Conservation (phyloP, 768 basidiomycete species). For the Russula sp. region DNA sequence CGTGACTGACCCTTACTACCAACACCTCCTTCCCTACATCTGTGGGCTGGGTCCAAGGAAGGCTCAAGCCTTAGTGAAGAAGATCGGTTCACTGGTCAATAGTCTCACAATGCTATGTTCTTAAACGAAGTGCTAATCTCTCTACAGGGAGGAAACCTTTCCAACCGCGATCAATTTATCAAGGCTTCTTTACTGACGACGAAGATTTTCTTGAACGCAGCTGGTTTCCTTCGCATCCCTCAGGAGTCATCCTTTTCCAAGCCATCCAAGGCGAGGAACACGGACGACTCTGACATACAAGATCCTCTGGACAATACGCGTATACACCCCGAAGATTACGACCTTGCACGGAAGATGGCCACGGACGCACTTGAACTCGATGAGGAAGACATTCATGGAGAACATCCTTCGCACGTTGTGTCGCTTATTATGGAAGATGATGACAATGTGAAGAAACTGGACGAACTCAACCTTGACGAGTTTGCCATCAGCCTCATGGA, state of each 20-base stretch:
- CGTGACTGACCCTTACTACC: constrained; percentile 84
- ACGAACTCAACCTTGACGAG: constrained; percentile 91
- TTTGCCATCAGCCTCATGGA: constrained; percentile 91
- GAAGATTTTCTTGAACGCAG: constrained; percentile 88
- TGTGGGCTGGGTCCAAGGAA: constrained; percentile 95
- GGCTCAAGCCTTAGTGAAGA: constrained; percentile 77
- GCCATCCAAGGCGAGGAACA: constrained; percentile 55
- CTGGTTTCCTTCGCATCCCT: constrained; percentile 85
- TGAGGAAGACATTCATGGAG: constrained; percentile 91
- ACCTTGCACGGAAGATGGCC: constrained; percentile 97
- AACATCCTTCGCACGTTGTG: constrained; percentile 89
- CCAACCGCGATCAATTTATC: constrained; percentile 87
- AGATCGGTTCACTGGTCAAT: constrained; percentile 72
- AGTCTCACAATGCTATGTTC: neutral
- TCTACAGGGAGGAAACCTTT: constrained; percentile 75
- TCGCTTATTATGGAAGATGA: constrained; percentile 79
- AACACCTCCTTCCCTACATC: constrained; percentile 83
- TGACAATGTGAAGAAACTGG: constrained; percentile 75
- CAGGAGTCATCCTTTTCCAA: constrained; percentile 60
- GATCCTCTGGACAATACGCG: constrained; percentile 95
- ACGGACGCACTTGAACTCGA: constrained; percentile 96
- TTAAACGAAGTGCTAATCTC: constrained; percentile 14
- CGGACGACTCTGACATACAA: constrained; percentile 64
- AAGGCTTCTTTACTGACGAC: constrained; percentile 75
- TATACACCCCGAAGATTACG: constrained; percentile 97